phyloP scores from a whole-genome alignment of 2,329 filamentous ascomycete genomes.

The Neofusicoccum kwambonambiense region DNA sequence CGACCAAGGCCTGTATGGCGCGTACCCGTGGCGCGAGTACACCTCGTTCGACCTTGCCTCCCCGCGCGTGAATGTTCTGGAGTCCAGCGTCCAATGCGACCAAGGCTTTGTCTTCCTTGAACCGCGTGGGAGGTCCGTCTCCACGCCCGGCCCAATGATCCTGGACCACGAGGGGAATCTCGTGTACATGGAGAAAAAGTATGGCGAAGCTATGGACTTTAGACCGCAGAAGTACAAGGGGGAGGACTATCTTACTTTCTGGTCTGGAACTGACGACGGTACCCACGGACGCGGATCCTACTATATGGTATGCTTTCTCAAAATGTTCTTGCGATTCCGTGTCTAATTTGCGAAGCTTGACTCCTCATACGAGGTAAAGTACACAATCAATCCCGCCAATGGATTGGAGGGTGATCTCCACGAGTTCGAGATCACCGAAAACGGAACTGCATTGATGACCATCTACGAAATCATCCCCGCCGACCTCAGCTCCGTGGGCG shows the following conservation, averaged over 20 bases:
- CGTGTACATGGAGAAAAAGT: slow-evolving; percentile 33
- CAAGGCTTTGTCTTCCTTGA: slow-evolving; percentile 20
- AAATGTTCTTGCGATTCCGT: not conserved
- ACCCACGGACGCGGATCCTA: slow-evolving; percentile 34
- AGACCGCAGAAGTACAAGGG: slow-evolving; percentile 35
- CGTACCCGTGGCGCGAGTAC: slow-evolving; percentile 16
- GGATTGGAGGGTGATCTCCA: slow-evolving; percentile 40
- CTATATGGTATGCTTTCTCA: slow-evolving; percentile 28
- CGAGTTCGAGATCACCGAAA: slow-evolving; percentile 44
- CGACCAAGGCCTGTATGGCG: slow-evolving; percentile 17
- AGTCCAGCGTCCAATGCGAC: slow-evolving; percentile 20
- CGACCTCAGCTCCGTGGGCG: slow-evolving; percentile 41
- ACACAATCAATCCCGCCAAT: slow-evolving; percentile 20
- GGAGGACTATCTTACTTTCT: slow-evolving; percentile 39
- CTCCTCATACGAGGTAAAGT: slow-evolving; percentile 20
- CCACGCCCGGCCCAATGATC: slow-evolving; percentile 33
- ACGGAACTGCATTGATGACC: slow-evolving; percentile 45
- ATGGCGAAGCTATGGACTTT: slow-evolving; percentile 26
- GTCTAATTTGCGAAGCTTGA: slow-evolving; percentile 18
- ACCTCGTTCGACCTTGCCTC: slow-evolving; percentile 14
- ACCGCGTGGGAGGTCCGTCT: slow-evolving; percentile 18
- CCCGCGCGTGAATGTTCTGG: slow-evolving; percentile 22
- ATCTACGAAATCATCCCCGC: slow-evolving; percentile 41
- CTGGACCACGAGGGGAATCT: slow-evolving; percentile 33
- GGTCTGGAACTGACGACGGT: slow-evolving; percentile 34